These are phyloP conservation scores for Apiotrichum sp. DNA, from an alignment of 1,284 basidiomycete genomes.

Conservation along the genomic window DNA sequence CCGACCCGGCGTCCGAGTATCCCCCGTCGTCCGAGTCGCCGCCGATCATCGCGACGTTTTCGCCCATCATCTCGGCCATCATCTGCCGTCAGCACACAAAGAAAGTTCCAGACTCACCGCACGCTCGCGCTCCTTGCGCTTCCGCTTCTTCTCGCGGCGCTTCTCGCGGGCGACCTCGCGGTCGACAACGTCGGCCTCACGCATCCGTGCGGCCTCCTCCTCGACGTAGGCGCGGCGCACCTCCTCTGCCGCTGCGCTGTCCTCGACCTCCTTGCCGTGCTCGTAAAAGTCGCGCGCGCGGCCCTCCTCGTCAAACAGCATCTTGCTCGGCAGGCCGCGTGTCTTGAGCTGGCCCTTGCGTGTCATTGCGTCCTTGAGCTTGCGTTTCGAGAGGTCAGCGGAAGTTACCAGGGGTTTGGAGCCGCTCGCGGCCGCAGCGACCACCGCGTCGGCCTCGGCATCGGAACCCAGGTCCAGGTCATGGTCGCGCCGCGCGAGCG, in stretches of 20 bases:
- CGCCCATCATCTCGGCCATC: constrained; percentile 12
- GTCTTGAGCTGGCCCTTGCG: constrained; percentile 68
- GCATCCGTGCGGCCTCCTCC: constrained; percentile 65
- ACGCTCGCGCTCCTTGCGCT: constrained; percentile 76
- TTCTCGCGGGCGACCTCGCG: constrained; percentile 79
- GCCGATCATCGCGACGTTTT: constrained; percentile 18
- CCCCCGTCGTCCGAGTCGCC: constrained; percentile 1
- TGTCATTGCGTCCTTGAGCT: constrained; percentile 64
- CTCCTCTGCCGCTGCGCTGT: constrained; percentile 59
- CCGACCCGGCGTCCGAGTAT: background rate
- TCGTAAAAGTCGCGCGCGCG: constrained; percentile 72
- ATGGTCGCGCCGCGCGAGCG: constrained; percentile 84
- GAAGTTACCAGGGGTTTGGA: constrained; percentile 32
- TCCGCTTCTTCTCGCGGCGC: constrained; percentile 74
- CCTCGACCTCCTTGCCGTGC: constrained; percentile 61
- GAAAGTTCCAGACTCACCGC: constrained; percentile 47
- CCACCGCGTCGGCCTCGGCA: constrained; percentile 42
- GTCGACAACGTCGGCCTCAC: constrained; percentile 65
- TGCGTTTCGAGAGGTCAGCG: constrained; percentile 56
- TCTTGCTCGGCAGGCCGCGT: constrained; percentile 56
- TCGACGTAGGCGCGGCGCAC: constrained; percentile 66
- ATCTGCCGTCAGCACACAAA: constrained; percentile 6
- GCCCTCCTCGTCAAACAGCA: constrained; percentile 83
- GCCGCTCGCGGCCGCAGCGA: background rate
- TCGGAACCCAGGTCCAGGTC: constrained; percentile 51